Evolutionary conservation across 257 asterid species (phyloP), one percentile per base, ranked within the genome.

Genomic region (Fraxinus quadrangulata): DNA sequence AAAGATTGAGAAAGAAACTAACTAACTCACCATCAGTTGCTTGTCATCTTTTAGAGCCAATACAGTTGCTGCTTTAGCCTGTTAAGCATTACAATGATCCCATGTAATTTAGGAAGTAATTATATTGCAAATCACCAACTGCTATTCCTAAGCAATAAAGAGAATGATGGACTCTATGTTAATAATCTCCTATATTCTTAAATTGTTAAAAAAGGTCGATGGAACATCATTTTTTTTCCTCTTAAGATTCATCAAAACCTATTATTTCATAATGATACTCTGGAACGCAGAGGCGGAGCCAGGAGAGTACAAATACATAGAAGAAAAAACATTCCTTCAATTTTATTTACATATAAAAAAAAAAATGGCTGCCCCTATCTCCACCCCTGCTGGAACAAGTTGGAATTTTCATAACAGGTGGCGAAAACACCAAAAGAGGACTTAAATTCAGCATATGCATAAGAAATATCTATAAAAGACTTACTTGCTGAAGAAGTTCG

Each of bases 51-150:
- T 85, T 75, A 94, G 56, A 24, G 97, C 98, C 80, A 85, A 71
- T 61, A 84, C 88, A 83, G 94, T 87, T 47, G 97, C 97, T 85
- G 76, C 86, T 86, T 87, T 91, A 72, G 97, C 97, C 97, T 92
- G 87, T 84, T 66, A 63, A 65, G 86, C 70, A 75, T 47, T 34
- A 42, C 3, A 12, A 45, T 13, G 54, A 45, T 45, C 54, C 47
- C 14, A 45, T 45, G 19, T 45, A 13, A 45, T 13, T 14, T 45
- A 45, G 54, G 54, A 45, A 45, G 54, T 45, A 45, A 45, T 13
- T 45, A 45, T 13, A 45, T 3, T 45, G 54, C 54, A 13, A 67
- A 67, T 14, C 19, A 2, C 24, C 45, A 31, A 67, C 10, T 1
- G 42, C 72, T 67, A 21, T 21, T 28, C 72, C 19, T 66, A 26